These are phyloP conservation scores for Pythium aquatile DNA, from an alignment of 352 stramenopile species.

Conservation along the genomic window DNA sequence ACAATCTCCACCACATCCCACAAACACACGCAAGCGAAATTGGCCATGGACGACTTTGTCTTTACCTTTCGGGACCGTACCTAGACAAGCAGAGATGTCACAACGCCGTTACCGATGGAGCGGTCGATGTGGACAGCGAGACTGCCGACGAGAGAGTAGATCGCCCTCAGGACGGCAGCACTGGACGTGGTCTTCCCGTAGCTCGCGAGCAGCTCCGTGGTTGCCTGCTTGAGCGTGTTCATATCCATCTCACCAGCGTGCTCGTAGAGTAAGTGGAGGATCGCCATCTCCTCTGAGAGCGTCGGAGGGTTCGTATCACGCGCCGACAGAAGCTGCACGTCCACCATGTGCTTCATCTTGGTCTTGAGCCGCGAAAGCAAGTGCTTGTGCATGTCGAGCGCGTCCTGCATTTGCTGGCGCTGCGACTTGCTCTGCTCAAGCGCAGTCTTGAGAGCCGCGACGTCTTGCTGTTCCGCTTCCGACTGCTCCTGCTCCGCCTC, in stretches of 20 bases:
- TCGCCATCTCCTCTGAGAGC: slow-evolving; percentile 52
- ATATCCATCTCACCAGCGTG: slow-evolving; percentile 65
- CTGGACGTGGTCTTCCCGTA: slow-evolving; percentile 46
- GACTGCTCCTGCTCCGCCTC: slow-evolving; percentile 40
- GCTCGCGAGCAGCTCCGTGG: slow-evolving; percentile 37
- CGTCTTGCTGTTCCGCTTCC: slow-evolving; percentile 33
- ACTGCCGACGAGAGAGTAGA: slow-evolving; percentile 69
- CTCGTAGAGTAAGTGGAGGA: slow-evolving; percentile 61
- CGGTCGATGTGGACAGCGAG: slow-evolving; percentile 73
- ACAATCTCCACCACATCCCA: too few species aligned
- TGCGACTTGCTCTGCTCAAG: slow-evolving; percentile 27
- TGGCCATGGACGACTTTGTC: too few species aligned
- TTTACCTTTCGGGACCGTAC: too few species aligned
- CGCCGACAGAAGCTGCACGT: slow-evolving; percentile 47
- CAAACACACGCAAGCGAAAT: too few species aligned
- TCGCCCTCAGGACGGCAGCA: slow-evolving; percentile 46
- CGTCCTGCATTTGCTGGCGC: slow-evolving; percentile 12
- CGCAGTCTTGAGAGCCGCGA: slow-evolving; percentile 28
- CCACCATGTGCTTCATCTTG: slow-evolving; percentile 70
- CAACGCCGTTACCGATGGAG: slow-evolving; percentile 57
- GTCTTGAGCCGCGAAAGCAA: slow-evolving; percentile 44
- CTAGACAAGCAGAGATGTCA: slow-evolving; percentile 62
- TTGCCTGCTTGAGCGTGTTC: slow-evolving; percentile 58
- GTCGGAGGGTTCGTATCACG: slow-evolving; percentile 29
- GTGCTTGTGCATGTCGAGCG: slow-evolving; percentile 42